Base-by-base conservation (phyloP, 2,329 filamentous ascomycete species). In the Colletotrichum cereale region DNA sequence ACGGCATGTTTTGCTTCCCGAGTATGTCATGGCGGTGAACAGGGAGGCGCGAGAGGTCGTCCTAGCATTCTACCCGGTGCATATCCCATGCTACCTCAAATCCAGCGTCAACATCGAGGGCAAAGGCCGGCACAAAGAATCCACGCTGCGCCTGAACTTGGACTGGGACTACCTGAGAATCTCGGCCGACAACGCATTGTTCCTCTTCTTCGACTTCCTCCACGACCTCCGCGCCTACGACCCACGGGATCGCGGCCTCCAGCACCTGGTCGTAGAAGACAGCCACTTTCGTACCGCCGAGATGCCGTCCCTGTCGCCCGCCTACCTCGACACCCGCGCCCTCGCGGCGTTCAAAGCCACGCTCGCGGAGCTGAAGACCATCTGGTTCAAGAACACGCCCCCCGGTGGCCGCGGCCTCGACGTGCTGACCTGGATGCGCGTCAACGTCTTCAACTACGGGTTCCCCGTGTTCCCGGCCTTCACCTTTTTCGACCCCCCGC, bases 391-490 rank as follows among this genome's bases (percentile, higher is more conserved):
- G 31, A 26, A 21, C 38, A 47, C 48, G 10, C 24, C 29, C 16
- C 29, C 16, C 14, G 64, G 26, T 24, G 64, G 64, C 36, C 68
- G 68, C n/a, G 58, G 29, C 26, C 50, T 71, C 34, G 52, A 62
- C 24, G 44, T 57, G 36, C 40, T 66, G 62, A 66, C 53, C 12
- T 53, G 55, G 44, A 52, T 38, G 31, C 31, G 34, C n/a, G 34
- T 11, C 2, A 42, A 67, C 18, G 44, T 42, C 68, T 63, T 71
- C 68, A 71, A 71, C 36, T 71, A 71, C 53, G 58, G 57, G 31
- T 29, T 58, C 16, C 68, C 68, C 11, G 36, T 71, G 6, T 52
- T 62, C 1, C 69, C 69, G 0, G 18, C 11, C 44, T 72, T 69
- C 47, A 69, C 65, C 16, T 72, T 72, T 16, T 72, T 72, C 21